A percentile compares a stretch with the other conserved stretches of the same genome.
Evolutionary conservation across 805 yeast genomes (phyloP).

Genomic region (Myxozyma neotropica): DNA sequence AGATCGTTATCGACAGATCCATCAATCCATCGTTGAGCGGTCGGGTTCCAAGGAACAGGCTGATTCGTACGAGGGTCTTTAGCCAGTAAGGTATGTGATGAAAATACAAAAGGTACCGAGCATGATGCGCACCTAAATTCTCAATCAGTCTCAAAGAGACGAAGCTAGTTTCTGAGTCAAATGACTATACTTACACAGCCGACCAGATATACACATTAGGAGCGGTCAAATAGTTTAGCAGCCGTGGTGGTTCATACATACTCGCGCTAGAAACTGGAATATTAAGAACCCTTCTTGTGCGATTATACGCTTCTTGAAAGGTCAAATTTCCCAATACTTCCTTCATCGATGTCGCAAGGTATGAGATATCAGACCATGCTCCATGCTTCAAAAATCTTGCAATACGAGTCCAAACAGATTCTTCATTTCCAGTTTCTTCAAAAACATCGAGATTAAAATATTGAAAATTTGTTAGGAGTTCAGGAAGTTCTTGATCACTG

Average conservation of each 20-base stretch:
- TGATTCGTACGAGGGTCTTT: constrained; percentile 74
- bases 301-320: constrained; percentile 89
- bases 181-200: constrained; percentile 62
- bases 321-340: constrained; percentile 85
- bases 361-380: constrained; percentile 80
- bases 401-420: constrained; percentile 54
- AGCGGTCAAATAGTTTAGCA: constrained; percentile 87
- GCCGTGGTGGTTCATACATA: constrained; percentile 84
- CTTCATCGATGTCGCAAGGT: constrained; percentile 72
- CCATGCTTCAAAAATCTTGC: constrained; percentile 77
- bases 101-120: constrained; percentile 88
- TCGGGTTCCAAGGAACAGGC: constrained; percentile 78
- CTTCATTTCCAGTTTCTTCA: constrained; percentile 56
- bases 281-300: constrained; percentile 90
- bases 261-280: constrained; percentile 93
- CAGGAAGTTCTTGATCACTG: constrained; percentile 63
- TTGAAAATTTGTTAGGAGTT: constrained; percentile 53
- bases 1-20: constrained; percentile 95
- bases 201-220: constrained; percentile 93
- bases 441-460: constrained; percentile 53
- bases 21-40: constrained; percentile 81
- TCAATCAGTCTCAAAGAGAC: constrained; percentile 64
- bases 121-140: constrained; percentile 76
- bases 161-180: constrained; percentile 77
- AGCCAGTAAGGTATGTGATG: constrained; percentile 82